phyloP scores from a whole-genome alignment of 371 early-diverging fungal genomes.

The Dinochytrium kinnereticum region DNA sequence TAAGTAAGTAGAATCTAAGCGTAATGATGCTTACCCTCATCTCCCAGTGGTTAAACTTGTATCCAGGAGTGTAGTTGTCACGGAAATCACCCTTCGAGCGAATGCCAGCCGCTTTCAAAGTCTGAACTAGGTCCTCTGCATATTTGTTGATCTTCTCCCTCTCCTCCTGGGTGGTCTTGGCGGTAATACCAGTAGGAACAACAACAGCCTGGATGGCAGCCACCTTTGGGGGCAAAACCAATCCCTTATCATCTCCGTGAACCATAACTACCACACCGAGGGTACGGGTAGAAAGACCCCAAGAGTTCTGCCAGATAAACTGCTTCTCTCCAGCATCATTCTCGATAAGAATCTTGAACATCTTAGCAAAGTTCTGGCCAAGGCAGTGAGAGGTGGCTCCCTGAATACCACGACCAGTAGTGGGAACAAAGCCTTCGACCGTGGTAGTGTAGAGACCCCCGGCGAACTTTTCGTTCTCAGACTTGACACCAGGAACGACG shows the following conservation, averaged over 20 bases:
- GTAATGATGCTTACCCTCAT: slow-evolving; percentile 57
- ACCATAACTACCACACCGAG: slow-evolving; percentile 99
- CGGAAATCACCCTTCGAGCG: slow-evolving; percentile 91
- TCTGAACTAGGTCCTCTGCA: slow-evolving; percentile 70
- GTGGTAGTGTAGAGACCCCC: slow-evolving; percentile 99
- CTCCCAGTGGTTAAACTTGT: slow-evolving; percentile 99
- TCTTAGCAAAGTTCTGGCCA: slow-evolving; percentile 99
- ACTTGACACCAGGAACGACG: slow-evolving; percentile 98
- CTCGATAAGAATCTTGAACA: slow-evolving; percentile 93
- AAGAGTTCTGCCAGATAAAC: slow-evolving; percentile 99
- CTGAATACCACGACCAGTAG: slow-evolving; percentile 99
- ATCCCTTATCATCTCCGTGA: slow-evolving; percentile 99
- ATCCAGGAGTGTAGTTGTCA: slow-evolving; percentile 95
- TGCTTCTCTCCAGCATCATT: slow-evolving; percentile 69
- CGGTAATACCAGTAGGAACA: slow-evolving; percentile 96
- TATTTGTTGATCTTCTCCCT: slow-evolving; percentile 66
- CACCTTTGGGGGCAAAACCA: slow-evolving; percentile 98
- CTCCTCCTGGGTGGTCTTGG: slow-evolving; percentile 81
- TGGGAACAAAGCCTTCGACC: slow-evolving; percentile 98
- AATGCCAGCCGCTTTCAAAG: slow-evolving; percentile 81
- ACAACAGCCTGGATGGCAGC: slow-evolving; percentile 93
- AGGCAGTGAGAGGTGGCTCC: slow-evolving; percentile 99
- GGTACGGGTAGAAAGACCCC: slow-evolving; percentile 99
- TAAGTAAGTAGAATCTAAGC: not conserved
- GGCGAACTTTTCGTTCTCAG: slow-evolving; percentile 99